Conservation (phyloP, 2,329 filamentous ascomycete species). For the Chalaropsis thielavioides region DNA sequence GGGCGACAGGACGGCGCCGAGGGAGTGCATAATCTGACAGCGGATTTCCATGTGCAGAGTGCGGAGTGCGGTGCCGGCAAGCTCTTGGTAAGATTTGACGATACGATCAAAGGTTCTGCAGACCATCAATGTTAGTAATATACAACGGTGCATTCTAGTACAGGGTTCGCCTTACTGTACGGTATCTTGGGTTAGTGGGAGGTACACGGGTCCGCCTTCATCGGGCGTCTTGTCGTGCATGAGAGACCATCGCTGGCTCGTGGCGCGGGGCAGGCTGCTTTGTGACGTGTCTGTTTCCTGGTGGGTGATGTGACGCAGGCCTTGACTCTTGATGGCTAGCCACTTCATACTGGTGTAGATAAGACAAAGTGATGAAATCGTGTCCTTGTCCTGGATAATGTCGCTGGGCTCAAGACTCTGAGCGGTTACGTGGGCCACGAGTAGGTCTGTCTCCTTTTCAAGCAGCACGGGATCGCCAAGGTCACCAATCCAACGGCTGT, state of each 20-base stretch:
- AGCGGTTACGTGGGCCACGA: constrained; percentile 44
- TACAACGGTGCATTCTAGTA: too few species aligned
- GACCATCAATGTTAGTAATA: constrained; percentile 19
- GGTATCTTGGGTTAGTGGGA: constrained; percentile 78
- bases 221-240: constrained; percentile 48
- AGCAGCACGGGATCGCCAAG: constrained; percentile 34
- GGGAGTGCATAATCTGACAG: constrained; percentile 68
- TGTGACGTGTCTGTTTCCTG: constrained; percentile 53
- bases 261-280: constrained; percentile 37
- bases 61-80: constrained; percentile 64
- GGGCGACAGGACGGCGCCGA: constrained; percentile 48
- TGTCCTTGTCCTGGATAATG: constrained; percentile 79
- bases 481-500: constrained; percentile 47
- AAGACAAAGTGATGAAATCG: constrained; percentile 68
- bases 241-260: constrained; percentile 70
- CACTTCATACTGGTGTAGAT: constrained; percentile 98
- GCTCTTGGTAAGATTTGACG: constrained; percentile 64
- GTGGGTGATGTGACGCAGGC: constrained; percentile 67
- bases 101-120: constrained; percentile 71
- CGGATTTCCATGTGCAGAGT: constrained; percentile 83
- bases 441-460: constrained; percentile 44
- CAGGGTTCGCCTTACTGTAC: constrained; percentile 45
- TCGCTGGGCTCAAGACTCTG: constrained; percentile 58
- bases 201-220: constrained; percentile 55
- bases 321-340: constrained; percentile 70